phyloP scores from a whole-genome alignment of 306 rosid genomes.

The Erythrophleum fordii region DNA sequence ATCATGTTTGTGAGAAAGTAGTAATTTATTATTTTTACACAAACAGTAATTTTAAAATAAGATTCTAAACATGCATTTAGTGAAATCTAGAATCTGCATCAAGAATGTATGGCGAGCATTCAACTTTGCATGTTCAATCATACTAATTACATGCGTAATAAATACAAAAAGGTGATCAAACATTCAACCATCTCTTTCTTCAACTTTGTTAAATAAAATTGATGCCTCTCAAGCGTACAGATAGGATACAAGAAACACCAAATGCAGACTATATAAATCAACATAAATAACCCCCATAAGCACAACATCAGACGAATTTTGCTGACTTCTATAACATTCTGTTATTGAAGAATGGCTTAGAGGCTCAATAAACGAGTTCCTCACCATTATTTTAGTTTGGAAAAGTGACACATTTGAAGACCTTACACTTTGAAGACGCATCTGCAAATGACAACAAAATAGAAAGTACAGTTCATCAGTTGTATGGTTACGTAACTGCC shows the following conservation, averaged over 20 bases:
- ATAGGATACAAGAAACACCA: no score
- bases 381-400: slow-evolving; percentile 64
- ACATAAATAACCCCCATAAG: background rate
- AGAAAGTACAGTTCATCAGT: no score
- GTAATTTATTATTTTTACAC: no score
- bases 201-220: background rate
- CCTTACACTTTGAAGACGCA: slow-evolving; percentile 72
- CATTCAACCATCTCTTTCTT: background rate
- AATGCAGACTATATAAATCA: no score
- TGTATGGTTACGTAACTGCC: no score
- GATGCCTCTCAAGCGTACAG: no score
- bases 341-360: background rate
- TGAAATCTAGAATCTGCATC: background rate
- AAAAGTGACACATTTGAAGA: slow-evolving; percentile 81
- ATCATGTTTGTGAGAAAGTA: no score
- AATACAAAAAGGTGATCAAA: background rate
- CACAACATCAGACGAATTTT: background rate
- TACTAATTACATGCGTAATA: background rate
- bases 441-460: background rate
- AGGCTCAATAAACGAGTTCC: slow-evolving; percentile 30
- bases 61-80: no score
- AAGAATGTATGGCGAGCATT: background rate
- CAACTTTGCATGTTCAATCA: background rate
- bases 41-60: no score
- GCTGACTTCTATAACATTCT: background rate